Base-by-base conservation (phyloP, 164 flowering plant species). In the Umbilicus rupestris region DNA sequence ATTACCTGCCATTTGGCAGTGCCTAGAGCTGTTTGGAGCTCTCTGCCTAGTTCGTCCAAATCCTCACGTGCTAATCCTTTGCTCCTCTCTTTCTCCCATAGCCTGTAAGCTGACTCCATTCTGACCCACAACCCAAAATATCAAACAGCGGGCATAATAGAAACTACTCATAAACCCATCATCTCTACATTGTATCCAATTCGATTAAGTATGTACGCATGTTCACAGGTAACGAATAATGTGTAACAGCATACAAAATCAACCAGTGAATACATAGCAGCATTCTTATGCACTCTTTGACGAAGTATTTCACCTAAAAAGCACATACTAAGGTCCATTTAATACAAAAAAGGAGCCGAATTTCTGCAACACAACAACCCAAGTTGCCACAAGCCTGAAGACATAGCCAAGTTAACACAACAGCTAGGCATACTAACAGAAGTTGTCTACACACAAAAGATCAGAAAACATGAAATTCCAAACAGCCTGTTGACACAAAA, bases 1-100 rank as follows among this genome's bases (percentile, higher is more conserved):
- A 50, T 24, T 45, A 86, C 98, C 96, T 92, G 98, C 98, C 98
- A 92, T 77, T 92, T 92, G 19, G 97, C 87, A 44, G 93, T 92
- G 29, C 97, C 93, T 66, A 92, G 72, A 60, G 94, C 85, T 44
- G 86, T 84, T 66, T 85, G 90, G 17, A 92, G 85, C 74, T 92
- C 96, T 68, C 85, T 80, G 20, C 73, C 68, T 6, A 85, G 73
- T 49, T 87, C 85, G 68, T 81, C 80, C 62, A 73, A 74, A 72
- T 79, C 77, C 49, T 77, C 76, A 10, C 67, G 39, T 26, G 68
- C 64, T 41, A 71, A 19, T 14, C 80, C 85, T 72, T 80, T 85
- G 73, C 72, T 83, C 75, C 78, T 80, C 71, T 78, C 81, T 66
- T 82, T 76, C 26, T 76, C 45, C 98, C 98, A 90, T 69, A 74